Evolutionary conservation across 2,329 filamentous ascomycete genomes (phyloP), one percentile per base, ranked within the genome.

Genomic region (Penicillium brevicompactum): DNA sequence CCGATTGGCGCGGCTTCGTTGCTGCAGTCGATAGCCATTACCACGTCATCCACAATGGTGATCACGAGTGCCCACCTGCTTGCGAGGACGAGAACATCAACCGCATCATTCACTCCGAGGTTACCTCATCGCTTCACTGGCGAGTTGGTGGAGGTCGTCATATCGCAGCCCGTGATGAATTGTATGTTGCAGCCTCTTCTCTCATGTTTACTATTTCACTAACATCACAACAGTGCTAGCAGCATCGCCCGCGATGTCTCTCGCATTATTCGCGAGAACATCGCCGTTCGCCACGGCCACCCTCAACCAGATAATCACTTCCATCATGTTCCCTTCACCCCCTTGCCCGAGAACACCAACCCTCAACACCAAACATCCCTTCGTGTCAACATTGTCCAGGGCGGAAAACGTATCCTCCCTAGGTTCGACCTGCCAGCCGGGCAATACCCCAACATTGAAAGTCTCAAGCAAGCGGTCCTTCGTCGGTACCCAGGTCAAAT

Each of bases 11-110:
- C 38, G 74, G 74, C 1, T 46, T 77, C 5, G 73, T 77, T n/a
- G 75, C 75, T 24, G 74, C 75, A 11, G 66, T 77, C n/a, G 75
- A 77, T 58, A 75, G 72, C 49, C 75, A 77, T 61, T 77, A 74
- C 47, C 70, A 76, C 21, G 61, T 76, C 31, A 37, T 72, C n/a
- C 75, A 77, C 57, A 57, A 71, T 40, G 74, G 73, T 6, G 60
- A 67, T 34, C 69, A 61, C 32, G 56, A 71, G 0, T 77, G 75
- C 55, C 48, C 58, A 7, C 16, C 60, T 2, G 21, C 37, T 7
- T 77, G 75, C 51, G 72, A 75, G 55, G 62, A 73, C 44, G 56
- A 58, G 10, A 72, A 74, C 24, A 49, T 77, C 31, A 58, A 69
- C 49, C 71, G 70, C 21, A 76, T 77, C 31, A 42, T 77, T 24